Conservation (phyloP, 306 rosid species). For the Begonia masoniana region DNA sequence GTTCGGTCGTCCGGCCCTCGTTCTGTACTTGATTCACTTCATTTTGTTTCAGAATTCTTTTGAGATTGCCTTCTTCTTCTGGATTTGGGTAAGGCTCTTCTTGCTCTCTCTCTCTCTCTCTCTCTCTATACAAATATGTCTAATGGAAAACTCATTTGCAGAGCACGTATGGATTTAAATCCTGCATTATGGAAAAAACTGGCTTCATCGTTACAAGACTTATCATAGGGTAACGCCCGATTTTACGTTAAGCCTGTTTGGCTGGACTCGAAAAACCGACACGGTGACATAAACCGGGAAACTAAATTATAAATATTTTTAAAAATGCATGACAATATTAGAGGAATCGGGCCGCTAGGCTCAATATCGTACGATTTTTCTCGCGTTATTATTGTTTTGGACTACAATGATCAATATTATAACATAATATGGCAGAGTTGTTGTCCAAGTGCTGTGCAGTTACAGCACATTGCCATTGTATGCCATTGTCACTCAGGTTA, state of each 20-base stretch:
- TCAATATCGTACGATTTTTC: neutral
- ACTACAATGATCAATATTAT: neutral
- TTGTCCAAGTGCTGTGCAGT: conserved; percentile 96
- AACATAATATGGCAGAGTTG: conserved; percentile 23
- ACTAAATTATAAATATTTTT: too few species aligned
- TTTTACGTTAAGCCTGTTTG: too few species aligned
- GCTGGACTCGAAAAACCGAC: too few species aligned
- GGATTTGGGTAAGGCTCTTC: conserved; percentile 55
- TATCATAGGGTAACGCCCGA: conserved; percentile 51
- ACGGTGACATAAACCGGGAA: too few species aligned
- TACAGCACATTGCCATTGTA: conserved; percentile 79
- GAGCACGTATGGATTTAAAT: conserved; percentile 64
- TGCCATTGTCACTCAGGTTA: conserved; percentile 67
- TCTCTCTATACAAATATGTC: neutral
- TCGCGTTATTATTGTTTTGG: neutral
- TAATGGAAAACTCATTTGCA: conserved; percentile 16
- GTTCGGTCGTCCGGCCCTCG: conserved; percentile 44
- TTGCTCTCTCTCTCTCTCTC: neutral
- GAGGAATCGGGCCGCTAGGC: too few species aligned
- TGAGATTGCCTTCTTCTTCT: conserved; percentile 90
- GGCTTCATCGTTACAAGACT: conserved; percentile 58
- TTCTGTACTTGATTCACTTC: conserved; percentile 71
- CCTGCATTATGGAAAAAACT: conserved; percentile 80
- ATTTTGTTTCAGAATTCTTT: conserved; percentile 85
- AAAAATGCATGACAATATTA: too few species aligned